Evolutionary conservation across 768 basidiomycete species (phyloP).

Genomic region (Auriscalpium vulgare): DNA sequence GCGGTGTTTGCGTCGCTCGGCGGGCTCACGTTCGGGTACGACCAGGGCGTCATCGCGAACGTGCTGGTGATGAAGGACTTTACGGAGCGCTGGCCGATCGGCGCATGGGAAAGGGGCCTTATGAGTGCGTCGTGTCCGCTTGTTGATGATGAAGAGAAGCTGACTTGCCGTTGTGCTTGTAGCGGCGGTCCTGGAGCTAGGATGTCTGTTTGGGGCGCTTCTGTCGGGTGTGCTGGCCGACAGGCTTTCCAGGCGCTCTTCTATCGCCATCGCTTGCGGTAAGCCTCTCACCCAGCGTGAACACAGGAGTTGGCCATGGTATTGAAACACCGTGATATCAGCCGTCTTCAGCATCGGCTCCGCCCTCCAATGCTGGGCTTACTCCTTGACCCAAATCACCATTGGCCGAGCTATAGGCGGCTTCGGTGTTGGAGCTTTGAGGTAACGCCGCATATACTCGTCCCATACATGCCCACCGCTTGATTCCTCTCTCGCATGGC

Average conservation of each 20-base stretch:
- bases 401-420: slow-evolving; percentile 72
- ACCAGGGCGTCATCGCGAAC: slow-evolving; percentile 83
- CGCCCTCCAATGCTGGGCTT: slow-evolving; percentile 55
- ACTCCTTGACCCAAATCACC: slow-evolving; percentile 46
- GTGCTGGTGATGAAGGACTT: slow-evolving; percentile 81
- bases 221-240: slow-evolving; percentile 62
- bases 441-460: slow-evolving; percentile 27
- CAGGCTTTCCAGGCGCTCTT: slow-evolving; percentile 53
- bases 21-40: slow-evolving; percentile 74
- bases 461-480: neutral
- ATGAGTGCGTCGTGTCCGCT: slow-evolving; percentile 49
- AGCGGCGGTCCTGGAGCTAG: slow-evolving; percentile 77
- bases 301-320: neutral
- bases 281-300: neutral
- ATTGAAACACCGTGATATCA: slow-evolving; percentile 16
- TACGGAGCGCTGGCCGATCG: slow-evolving; percentile 55
- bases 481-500: neutral
- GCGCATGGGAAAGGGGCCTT: slow-evolving; percentile 63
- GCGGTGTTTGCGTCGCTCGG: slow-evolving; percentile 73
- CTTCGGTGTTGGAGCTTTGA: slow-evolving; percentile 58
- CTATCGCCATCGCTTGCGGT: slow-evolving; percentile 67
- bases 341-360: slow-evolving; percentile 71
- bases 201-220: slow-evolving; percentile 71
- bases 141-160: neutral
- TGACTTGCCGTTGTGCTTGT: neutral